These are phyloP conservation scores for Cutaneotrichosporon mucoides DNA, from an alignment of 1,284 basidiomycete species.

Conservation along the genomic window DNA sequence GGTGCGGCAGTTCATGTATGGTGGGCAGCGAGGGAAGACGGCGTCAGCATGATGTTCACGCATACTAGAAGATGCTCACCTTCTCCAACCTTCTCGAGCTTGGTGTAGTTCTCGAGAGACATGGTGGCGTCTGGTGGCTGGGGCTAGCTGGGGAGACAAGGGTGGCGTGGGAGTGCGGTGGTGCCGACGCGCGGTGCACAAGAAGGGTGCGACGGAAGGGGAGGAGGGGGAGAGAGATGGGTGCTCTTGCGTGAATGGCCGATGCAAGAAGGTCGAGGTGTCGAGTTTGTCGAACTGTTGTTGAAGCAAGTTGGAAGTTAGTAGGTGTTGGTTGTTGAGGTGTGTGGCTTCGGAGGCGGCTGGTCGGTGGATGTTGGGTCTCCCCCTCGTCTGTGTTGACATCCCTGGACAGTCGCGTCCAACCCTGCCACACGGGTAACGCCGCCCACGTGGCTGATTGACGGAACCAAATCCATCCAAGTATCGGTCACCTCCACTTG, in stretches of 20 bases:
- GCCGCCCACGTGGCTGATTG: background rate
- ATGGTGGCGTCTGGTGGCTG: constrained; percentile 15
- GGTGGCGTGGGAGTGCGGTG: background rate
- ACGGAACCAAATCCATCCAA: too few relatives aligned
- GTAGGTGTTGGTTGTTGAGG: too few relatives aligned
- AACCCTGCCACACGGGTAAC: background rate
- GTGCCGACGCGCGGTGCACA: background rate
- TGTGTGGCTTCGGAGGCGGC: background rate
- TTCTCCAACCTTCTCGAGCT: constrained; percentile 79
- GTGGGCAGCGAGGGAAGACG: background rate
- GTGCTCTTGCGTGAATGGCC: too few relatives aligned
- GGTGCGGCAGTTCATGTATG: background rate
- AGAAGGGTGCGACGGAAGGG: too few relatives aligned
- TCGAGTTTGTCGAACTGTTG: too few relatives aligned
- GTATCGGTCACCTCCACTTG: too few relatives aligned
- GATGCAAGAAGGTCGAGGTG: too few relatives aligned
- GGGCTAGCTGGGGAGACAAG: background rate
- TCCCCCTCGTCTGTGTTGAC: background rate
- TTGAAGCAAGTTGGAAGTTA: too few relatives aligned
- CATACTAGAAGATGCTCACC: constrained; percentile 33
- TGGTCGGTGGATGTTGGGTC: background rate
- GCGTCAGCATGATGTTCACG: background rate
- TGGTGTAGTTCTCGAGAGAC: constrained; percentile 52
- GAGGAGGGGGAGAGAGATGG: background rate
- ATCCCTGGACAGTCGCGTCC: too few relatives aligned